Evolutionary conservation across 148 eudicot genomes (phyloP), one percentile per base, ranked within the genome.

Genomic region (Rhododendron mucronatum): DNA sequence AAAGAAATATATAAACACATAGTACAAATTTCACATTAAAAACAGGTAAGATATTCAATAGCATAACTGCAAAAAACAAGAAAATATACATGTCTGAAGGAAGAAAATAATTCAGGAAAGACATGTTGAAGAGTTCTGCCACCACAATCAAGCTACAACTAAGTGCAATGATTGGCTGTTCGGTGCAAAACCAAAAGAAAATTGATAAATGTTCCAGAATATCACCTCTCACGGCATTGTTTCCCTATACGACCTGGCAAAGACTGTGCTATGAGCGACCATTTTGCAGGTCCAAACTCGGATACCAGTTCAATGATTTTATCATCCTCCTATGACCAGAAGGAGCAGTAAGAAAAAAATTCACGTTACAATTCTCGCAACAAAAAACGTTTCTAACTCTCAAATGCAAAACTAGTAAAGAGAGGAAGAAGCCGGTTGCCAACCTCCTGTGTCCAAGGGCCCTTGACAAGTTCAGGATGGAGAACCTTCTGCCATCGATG

Each of bases 401-500:
- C 73, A 67, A 67, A 47, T 28, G 47, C 77, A 57, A 84, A 67
- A 84, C 23, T 44, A 86, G 53, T 13, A 30, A 74, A 55, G 61
- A 13, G 78, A 73, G 2, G 35, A 65, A 30, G 73, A 83, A 79
- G 83, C 41, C 84, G 82, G 76, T 2, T 82, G 69, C 86, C 71
- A 59, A 94, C 99, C 98, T 94, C 96, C 86, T 87, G 94, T 74
- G 95, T 93, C 99, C 99, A 96, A 82, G 99, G 99, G 88, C 99
- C 99, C 89, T 96, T 96, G 50, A 96, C 91, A 83, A 96, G 97
- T 85, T 96, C 99, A 73, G 99, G 99, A 90, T 96, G 94, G 82
- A 96, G 96, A 91, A 96, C 99, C 90, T 96, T 96, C 85, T 96
- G 99, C 99, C 99, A 96, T 86, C 99, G 91, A 87, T 96, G 99